Evolutionary conservation across 768 basidiomycete species (phyloP).

Genomic region (Hemileccinum impolitum): DNA sequence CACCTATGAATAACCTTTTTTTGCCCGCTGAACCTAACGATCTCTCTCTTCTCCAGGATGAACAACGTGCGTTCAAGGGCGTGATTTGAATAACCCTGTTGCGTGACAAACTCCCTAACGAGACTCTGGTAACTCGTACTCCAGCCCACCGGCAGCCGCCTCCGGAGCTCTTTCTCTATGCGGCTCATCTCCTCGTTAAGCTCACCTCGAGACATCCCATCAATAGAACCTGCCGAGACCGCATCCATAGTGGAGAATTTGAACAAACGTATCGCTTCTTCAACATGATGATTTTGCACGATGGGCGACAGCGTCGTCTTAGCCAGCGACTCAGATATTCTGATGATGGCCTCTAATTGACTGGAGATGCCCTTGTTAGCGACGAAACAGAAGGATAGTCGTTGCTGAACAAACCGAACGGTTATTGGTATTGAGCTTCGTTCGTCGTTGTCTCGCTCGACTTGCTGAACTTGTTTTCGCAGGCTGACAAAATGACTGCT

Average conservation of each 20-base stretch:
- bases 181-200: slow-evolving; percentile 89
- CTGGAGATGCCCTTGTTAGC: slow-evolving; percentile 29
- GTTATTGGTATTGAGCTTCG: slow-evolving; percentile 98
- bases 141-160: slow-evolving; percentile 91
- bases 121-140: slow-evolving; percentile 94
- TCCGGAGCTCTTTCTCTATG: slow-evolving; percentile 83
- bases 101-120: slow-evolving; percentile 87
- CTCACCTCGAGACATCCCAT: slow-evolving; percentile 88
- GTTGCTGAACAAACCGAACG: slow-evolving; percentile 64
- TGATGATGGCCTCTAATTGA: slow-evolving; percentile 98
- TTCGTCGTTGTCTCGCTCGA: slow-evolving; percentile 96
- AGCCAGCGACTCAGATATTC: slow-evolving; percentile 95
- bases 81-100: slow-evolving; percentile 87
- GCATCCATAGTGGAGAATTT: slow-evolving; percentile 99
- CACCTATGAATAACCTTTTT: slow-evolving; percentile 57
- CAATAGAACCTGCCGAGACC: slow-evolving; percentile 89
- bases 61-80: slow-evolving; percentile 89
- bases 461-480: slow-evolving; percentile 90
- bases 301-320: slow-evolving; percentile 87
- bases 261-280: slow-evolving; percentile 97
- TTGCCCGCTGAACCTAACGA: slow-evolving; percentile 70
- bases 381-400: not conserved
- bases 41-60: slow-evolving; percentile 91
- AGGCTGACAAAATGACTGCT: slow-evolving; percentile 93
- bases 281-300: slow-evolving; percentile 91